These are phyloP conservation scores for Pythium utonaiense DNA, from an alignment of 352 stramenopile species.

Conservation along the genomic window DNA sequence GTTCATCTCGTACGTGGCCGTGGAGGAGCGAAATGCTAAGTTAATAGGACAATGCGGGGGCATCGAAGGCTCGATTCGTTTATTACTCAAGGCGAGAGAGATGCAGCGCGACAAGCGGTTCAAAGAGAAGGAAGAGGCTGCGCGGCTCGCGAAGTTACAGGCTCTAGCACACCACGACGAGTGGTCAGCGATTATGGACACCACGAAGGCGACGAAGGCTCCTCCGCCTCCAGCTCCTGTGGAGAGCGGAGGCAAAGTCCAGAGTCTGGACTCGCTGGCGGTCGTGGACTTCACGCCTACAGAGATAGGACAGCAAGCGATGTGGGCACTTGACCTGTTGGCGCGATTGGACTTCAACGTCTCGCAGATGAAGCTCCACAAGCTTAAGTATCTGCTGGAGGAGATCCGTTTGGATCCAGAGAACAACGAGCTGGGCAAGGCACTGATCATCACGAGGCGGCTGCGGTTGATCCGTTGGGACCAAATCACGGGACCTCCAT, in stretches of 20 bases:
- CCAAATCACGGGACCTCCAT: slow-evolving; percentile 25
- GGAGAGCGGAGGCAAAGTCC: slow-evolving; percentile 25
- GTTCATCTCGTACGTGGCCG: slow-evolving; percentile 57
- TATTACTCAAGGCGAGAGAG: slow-evolving; percentile 57
- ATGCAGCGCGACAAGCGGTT: slow-evolving; percentile 51
- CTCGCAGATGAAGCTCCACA: slow-evolving; percentile 65
- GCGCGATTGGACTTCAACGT: slow-evolving; percentile 66
- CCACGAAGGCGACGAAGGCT: slow-evolving; percentile 17
- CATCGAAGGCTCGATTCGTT: slow-evolving; percentile 52
- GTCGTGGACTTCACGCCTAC: slow-evolving; percentile 62
- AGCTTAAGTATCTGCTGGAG: slow-evolving; percentile 68
- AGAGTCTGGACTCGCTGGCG: slow-evolving; percentile 39
- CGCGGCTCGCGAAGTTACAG: slow-evolving; percentile 24
- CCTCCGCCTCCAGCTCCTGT: slow-evolving; percentile 26
- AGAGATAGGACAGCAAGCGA: slow-evolving; percentile 59
- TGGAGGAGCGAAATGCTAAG: slow-evolving; percentile 57
- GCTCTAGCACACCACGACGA: slow-evolving; percentile 32
- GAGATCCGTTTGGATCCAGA: slow-evolving; percentile 68
- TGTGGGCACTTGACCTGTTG: slow-evolving; percentile 75
- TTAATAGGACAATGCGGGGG: slow-evolving; percentile 53
- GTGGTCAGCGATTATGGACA: slow-evolving; percentile 39
- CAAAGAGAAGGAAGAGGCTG: slow-evolving; percentile 33
- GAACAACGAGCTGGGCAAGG: slow-evolving; percentile 41
- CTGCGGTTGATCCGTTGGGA: slow-evolving; percentile 69
- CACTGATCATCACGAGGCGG: slow-evolving; percentile 57